Base-by-base conservation (phyloP, 345 rosid genomes). In the Populus pruinosa region DNA sequence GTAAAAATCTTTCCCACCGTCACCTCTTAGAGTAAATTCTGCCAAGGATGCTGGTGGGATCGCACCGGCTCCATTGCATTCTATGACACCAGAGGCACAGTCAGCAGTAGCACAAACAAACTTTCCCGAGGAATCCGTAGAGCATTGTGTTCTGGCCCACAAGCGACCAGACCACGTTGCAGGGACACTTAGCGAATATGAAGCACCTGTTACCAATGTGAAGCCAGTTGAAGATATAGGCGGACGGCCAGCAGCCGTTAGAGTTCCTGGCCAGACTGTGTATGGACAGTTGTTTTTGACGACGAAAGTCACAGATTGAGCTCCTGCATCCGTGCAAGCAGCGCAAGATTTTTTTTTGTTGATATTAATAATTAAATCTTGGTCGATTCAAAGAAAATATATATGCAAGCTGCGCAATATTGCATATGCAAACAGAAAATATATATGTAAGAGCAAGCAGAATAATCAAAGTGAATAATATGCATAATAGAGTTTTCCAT, bases 121-220 rank as follows among this genome's bases (percentile, higher is more conserved):
- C 8, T 61, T 80, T 10, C 89, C 88, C 0, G 86, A 73, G 23
- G 38, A 35, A 5, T 83, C 87, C 55, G 85, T 84, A 5, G 82
- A 55, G 68, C 88, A 89, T 2, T 83, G 81, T 3, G 82, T 86
- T 1, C 90, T 86, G 2, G 77, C 87, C 88, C 88, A 87, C 16
- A 89, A 75, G 0, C 90, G 88, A 49, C 90, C 92, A 4, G 89
- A 86, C 89, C 89, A 86, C 27, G 5, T 74, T 80, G 0, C 63
- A 17, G 87, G 90, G 25, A 78, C 85, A 4, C 83, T 39, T 23
- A 87, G 78, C 5, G 62, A 29, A 59, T 74, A 62, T 50, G 76
- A 49, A 70, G 82, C 72, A 1, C 85, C 84, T 0, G 88, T 68
- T 2, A 49, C 70, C 7, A 89, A 73, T 39, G 35, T 44, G 56